Evolutionary conservation across 352 stramenopile genomes (phyloP), one percentile per base, ranked within the genome.

Genomic region (Pilasporangium apinafurcum): DNA sequence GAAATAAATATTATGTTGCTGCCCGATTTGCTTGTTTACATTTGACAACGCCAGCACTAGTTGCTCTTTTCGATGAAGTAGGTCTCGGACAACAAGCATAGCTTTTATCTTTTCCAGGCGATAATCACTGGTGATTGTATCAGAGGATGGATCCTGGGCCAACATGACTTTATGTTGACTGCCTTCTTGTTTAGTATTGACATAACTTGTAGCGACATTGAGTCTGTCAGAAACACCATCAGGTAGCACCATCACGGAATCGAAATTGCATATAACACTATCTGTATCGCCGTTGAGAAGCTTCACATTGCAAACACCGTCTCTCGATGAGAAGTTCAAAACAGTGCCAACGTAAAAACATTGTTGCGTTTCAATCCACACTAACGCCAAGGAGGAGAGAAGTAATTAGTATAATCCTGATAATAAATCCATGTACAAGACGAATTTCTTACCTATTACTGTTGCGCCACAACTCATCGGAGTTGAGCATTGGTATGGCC

Each of bases 51-150:
- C 59, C 13, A 42, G 40, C 14, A 92, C 37, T 16, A 92, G 63
- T 20, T 68, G 57, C 44, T 90, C 77, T 43, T 92, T 92, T 16
- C 77, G 72, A n/a, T 84, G 60, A 13, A 92, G 53, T 27, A 92
- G 30, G 37, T 63, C 65, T 29, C 69, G 72, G n/a, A 89, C 76
- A 4, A 59, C 41, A 0, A 78, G 40, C 8, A 86, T 54, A 9
- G 57, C 59, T 10, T 48, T 50, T 2, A 83, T 47, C 25, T 73
- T 78, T 27, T 69, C 59, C 31, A 71, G 38, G 7, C 47, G 71
- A 56, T 18, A 54, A 32, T 17, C 49, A 31, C 26, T 49, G 20
- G 0, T 41, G 13, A n/a, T 27, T 16, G 26, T 29, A 24, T 16
- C 10, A 24, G 4, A 20, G 8, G 4, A 20, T 24, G 10, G 32